Evolutionary conservation across 2,329 filamentous ascomycete species (phyloP).

Genomic region (Cordyceps farinosa): DNA sequence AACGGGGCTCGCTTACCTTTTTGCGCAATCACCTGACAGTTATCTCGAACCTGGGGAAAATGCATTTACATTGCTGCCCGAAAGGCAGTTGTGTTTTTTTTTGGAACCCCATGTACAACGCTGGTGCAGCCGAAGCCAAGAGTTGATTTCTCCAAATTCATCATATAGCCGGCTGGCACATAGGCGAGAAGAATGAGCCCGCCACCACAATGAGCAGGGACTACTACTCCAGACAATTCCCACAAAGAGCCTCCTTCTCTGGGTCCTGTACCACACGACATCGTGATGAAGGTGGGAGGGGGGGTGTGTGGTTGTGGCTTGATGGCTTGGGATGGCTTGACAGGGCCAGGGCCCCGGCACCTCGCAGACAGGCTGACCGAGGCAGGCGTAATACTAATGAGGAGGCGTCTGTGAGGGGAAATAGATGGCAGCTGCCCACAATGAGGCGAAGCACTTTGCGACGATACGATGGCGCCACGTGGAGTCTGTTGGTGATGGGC

Average conservation of each 20-base stretch:
- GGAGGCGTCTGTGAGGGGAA: neutral
- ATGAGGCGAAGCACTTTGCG: neutral
- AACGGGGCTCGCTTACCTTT: slow-evolving; percentile 10
- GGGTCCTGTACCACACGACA: neutral
- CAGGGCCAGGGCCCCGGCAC: neutral
- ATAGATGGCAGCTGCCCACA: neutral
- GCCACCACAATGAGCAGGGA: neutral
- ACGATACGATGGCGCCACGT: slow-evolving; percentile 10
- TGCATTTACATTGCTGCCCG: neutral
- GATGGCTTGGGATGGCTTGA: neutral
- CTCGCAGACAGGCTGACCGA: slow-evolving; percentile 4
- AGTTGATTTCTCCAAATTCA: too few species aligned
- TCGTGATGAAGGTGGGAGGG: neutral
- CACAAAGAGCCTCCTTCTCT: neutral
- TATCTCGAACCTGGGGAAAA: neutral
- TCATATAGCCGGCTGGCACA: too few species aligned
- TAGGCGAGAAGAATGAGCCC: too few species aligned
- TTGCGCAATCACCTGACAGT: neutral
- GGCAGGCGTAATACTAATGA: neutral
- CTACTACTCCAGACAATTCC: neutral
- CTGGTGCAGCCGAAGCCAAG: too few species aligned
- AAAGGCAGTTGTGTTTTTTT: neutral
- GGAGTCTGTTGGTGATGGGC: neutral
- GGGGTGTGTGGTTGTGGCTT: neutral
- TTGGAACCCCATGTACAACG: too few species aligned